Conservation (phyloP, 352 stramenopile genomes). For the Globisporangium acanthophoron region DNA sequence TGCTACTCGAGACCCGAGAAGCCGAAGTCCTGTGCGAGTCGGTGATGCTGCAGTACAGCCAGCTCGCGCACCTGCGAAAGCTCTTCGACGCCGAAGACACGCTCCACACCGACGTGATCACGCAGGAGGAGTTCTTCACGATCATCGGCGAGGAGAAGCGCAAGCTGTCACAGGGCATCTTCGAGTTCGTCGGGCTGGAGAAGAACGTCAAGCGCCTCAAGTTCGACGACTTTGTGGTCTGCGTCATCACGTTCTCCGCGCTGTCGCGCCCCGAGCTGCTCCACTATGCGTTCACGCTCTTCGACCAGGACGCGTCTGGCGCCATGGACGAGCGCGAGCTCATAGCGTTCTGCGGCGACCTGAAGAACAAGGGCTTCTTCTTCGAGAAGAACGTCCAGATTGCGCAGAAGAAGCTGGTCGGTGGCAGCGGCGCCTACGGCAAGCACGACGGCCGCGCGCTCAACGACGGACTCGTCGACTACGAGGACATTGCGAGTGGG, state of each 20-base stretch:
- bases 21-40: constrained; percentile 51
- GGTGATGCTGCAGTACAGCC: constrained; percentile 31
- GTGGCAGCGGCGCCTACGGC: constrained; percentile 3
- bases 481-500: constrained; percentile 47
- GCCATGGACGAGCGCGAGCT: constrained; percentile 57
- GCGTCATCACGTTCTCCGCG: constrained; percentile 40
- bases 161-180: constrained; percentile 47
- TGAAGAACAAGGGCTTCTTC: constrained; percentile 49
- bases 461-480: constrained; percentile 40
- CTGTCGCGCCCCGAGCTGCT: constrained; percentile 48
- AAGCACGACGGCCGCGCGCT: constrained; percentile 16
- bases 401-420: constrained; percentile 43
- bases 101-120: constrained; percentile 43
- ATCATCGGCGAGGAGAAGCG: constrained; percentile 52
- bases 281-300: constrained; percentile 63
- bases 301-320: constrained; percentile 58
- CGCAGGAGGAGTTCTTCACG: constrained; percentile 50
- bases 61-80: constrained; percentile 28
- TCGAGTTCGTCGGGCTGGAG: constrained; percentile 32
- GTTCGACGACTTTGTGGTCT: constrained; percentile 65
- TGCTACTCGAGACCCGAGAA: constrained; percentile 43
- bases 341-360: constrained; percentile 41
- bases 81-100: constrained; percentile 45
- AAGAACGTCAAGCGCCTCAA: constrained; percentile 23
- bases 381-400: constrained; percentile 59